phyloP scores from a whole-genome alignment of 1,139 yeast species.

The Scheffersomyces insectosa region DNA sequence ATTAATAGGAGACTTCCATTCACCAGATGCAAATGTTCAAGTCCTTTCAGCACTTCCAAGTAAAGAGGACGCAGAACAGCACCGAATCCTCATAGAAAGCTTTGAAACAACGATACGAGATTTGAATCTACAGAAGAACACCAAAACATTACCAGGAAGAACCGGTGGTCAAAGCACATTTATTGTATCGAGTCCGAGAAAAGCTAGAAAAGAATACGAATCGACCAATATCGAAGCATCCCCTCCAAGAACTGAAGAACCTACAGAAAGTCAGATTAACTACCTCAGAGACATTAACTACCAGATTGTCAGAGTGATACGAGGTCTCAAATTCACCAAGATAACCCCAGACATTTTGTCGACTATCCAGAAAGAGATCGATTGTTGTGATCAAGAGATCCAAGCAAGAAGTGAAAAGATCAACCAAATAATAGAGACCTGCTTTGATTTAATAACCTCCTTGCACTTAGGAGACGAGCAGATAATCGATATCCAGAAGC shows the following conservation, averaged over 20 bases:
- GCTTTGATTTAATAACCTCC: conserved; percentile 27
- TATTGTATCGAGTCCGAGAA: conserved; percentile 43
- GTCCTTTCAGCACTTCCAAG: conserved; percentile 27
- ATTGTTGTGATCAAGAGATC: conserved; percentile 26
- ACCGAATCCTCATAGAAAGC: conserved; percentile 28
- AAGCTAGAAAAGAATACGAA: conserved; percentile 12
- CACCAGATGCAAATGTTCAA: conserved; percentile 13
- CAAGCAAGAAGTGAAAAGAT: conserved; percentile 25
- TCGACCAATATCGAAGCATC: neutral
- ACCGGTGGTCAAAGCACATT: conserved; percentile 25
- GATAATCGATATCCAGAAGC: conserved; percentile 33
- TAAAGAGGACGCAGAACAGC: conserved; percentile 32
- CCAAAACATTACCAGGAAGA: conserved; percentile 6
- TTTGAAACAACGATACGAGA: conserved; percentile 29
- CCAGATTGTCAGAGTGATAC: conserved; percentile 35
- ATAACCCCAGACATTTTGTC: conserved; percentile 32
- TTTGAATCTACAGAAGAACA: conserved; percentile 16
- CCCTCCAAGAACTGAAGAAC: neutral
- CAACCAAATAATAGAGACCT: conserved; percentile 22
- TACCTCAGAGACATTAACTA: conserved; percentile 38
- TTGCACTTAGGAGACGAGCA: conserved; percentile 38
- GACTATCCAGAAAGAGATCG: conserved; percentile 27
- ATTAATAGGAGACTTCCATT: conserved; percentile 25
- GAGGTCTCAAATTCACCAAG: conserved; percentile 39
- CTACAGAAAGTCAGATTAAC: conserved; percentile 1